Percentiles rank a stretch among this genome's conserved stretches.
phyloP scores from a whole-genome alignment of 2,329 filamentous ascomycete genomes.

The Albophoma yamanashiensis region DNA sequence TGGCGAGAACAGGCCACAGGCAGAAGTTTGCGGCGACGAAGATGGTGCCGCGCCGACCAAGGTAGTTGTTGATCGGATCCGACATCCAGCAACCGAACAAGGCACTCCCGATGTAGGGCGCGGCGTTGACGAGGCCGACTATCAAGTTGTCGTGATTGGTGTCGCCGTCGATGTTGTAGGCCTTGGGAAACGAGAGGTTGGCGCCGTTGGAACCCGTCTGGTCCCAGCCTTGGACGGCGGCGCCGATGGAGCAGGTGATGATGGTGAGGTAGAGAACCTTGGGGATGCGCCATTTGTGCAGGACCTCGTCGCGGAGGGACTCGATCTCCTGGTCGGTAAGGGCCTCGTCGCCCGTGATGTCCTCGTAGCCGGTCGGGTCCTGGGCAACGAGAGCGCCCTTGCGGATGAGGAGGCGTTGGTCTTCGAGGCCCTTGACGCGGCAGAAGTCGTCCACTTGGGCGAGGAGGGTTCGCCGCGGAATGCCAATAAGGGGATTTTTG shows the following conservation, averaged over 20 bases:
- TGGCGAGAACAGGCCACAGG: slow-evolving; percentile 58
- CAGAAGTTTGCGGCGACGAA: slow-evolving; percentile 67
- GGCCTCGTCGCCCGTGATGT: slow-evolving; percentile 43
- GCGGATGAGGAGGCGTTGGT: slow-evolving; percentile 47
- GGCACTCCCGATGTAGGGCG: slow-evolving; percentile 37
- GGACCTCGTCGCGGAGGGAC: slow-evolving; percentile 48
- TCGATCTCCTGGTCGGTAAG: slow-evolving; percentile 50
- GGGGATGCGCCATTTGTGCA: slow-evolving; percentile 59
- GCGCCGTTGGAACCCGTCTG: slow-evolving; percentile 55
- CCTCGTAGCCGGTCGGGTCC: slow-evolving; percentile 51
- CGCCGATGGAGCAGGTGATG: slow-evolving; percentile 55
- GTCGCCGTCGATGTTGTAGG: slow-evolving; percentile 31
- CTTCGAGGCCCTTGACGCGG: slow-evolving; percentile 42
- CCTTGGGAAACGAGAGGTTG: slow-evolving; percentile 48
- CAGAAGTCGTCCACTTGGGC: slow-evolving; percentile 52
- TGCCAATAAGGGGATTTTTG: slow-evolving; percentile 39
- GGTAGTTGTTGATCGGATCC: slow-evolving; percentile 43
- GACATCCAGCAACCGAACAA: slow-evolving; percentile 53
- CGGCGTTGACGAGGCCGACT: slow-evolving; percentile 58
- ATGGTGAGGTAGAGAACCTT: slow-evolving; percentile 55
- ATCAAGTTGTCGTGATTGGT: slow-evolving; percentile 32
- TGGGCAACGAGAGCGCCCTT: slow-evolving; percentile 68
- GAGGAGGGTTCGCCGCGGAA: slow-evolving; percentile 39
- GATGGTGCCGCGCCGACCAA: slow-evolving; percentile 43
- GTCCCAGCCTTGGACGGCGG: slow-evolving; percentile 62